These are phyloP conservation scores for Penicillium hordei DNA, from an alignment of 2,329 filamentous ascomycete genomes.

Conservation along the genomic window DNA sequence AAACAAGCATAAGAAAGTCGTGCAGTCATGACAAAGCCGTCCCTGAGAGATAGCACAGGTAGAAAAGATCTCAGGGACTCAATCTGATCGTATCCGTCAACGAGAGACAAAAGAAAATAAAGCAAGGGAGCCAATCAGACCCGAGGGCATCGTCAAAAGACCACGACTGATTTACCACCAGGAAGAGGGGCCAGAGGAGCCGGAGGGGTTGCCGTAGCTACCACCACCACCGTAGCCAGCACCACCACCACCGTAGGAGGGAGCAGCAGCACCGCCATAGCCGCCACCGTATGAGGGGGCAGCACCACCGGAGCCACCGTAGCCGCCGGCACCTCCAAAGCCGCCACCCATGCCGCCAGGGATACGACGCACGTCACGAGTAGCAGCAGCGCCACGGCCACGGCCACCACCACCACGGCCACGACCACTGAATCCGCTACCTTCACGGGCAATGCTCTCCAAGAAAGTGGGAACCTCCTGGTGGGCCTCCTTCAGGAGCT, in stretches of 20 bases:
- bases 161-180: conserved; percentile 52
- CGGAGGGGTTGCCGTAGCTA: conserved; percentile 50
- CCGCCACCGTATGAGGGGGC: conserved; percentile 32
- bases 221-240: conserved; percentile 39
- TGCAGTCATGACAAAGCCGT: conserved; percentile 49
- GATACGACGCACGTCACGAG: conserved; percentile 86
- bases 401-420: conserved; percentile 74
- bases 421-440: conserved; percentile 72
- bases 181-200: conserved; percentile 51
- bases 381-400: conserved; percentile 57
- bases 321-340: conserved; percentile 33
- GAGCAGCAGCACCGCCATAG: conserved; percentile 29
- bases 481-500: conserved; percentile 98
- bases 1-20: conserved; percentile 38
- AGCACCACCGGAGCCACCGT: conserved; percentile 29
- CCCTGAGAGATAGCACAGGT: conserved; percentile 33
- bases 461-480: conserved; percentile 93
- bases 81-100: conserved; percentile 44
- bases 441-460: conserved; percentile 95
- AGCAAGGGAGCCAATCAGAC: conserved; percentile 40
- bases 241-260: conserved; percentile 32
- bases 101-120: conserved; percentile 35
- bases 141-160: conserved; percentile 43
- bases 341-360: conserved; percentile 43
- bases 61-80: conserved; percentile 33